phyloP scores from a whole-genome alignment of 805 yeast genomes.

The Torulaspora franciscae region DNA sequence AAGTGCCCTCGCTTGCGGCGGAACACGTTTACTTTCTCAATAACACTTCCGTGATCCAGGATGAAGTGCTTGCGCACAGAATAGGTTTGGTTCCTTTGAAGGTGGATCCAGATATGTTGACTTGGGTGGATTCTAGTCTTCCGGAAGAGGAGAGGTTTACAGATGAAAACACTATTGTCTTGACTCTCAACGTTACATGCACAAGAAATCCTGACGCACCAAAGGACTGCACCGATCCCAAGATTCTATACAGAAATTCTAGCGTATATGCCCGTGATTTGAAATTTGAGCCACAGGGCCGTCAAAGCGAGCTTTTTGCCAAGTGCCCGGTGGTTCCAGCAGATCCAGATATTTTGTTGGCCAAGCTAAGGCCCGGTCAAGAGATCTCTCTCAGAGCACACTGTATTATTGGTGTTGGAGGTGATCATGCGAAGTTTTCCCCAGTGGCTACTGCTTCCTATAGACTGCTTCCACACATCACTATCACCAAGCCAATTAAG shows the following conservation, averaged over 20 bases:
- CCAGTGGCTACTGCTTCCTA: constrained; percentile 97
- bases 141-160: constrained; percentile 68
- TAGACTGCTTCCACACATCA: constrained; percentile 83
- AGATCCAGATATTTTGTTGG: constrained; percentile 85
- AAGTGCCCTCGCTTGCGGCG: constrained; percentile 93
- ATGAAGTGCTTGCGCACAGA: constrained; percentile 93
- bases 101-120: constrained; percentile 82
- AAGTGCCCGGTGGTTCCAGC: constrained; percentile 64
- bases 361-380: constrained; percentile 95
- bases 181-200: constrained; percentile 76
- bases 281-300: constrained; percentile 87
- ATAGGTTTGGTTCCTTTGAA: constrained; percentile 88
- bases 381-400: constrained; percentile 87
- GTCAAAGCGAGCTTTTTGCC: constrained; percentile 68
- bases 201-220: constrained; percentile 82
- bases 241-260: constrained; percentile 75
- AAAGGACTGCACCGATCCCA: constrained; percentile 71
- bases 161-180: constrained; percentile 83
- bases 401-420: constrained; percentile 85
- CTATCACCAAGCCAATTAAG: constrained; percentile 64
- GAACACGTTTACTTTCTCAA: constrained; percentile 86
- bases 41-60: constrained; percentile 95
- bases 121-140: constrained; percentile 71
- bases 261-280: constrained; percentile 86
- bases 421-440: constrained; percentile 96